Evolutionary conservation across 2,329 filamentous ascomycete genomes (phyloP), one percentile per base, ranked within the genome.

Genomic region (Apiospora malaysiana): DNA sequence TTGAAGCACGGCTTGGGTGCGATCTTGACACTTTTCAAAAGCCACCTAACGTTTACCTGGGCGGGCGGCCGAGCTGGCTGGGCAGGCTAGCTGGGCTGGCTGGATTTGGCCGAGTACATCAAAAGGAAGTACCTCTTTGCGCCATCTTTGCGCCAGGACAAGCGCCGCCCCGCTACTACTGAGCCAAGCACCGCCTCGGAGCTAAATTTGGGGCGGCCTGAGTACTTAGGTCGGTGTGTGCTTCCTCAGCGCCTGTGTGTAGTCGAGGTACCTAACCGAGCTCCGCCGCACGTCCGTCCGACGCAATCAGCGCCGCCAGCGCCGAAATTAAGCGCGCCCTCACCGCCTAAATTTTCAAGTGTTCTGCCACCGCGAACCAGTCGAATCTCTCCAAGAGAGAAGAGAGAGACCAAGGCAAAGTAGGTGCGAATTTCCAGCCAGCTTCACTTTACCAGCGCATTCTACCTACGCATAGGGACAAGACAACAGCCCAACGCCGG

Each of bases 341-440:
- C 65, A 72, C 73, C 73, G 71, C 73, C 70, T 70, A 73, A 74
- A 73, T 73, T 74, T 74, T 74, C 70, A 67, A 37, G 49, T 63
- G 71, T 74, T 74, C 73, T 74, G 73, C 73, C 73, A 67, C 65
- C 21, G 9, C 56, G 18, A 37, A 40, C 32, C 56, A 63, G 40
- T 37, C n/a, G 27, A 40, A 63, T 32, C 42, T 45, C 12, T 16
- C 16, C 27, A 2, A 16, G 27, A 59, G 51, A 37, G 56, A 59
- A 42, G 8, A 42, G 40, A 9, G 18, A 59, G 27, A 25, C 16
- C 5, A 16, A 3, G 46, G 49, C 51, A 21, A 56, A 25, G 51
- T 32, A 16, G 25, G 25, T 32, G 27, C 7, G 14, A 56, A 21
- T 32, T 32, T 56, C 74, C 66, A 42, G 66, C 71, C 67, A 70